Base-by-base conservation (phyloP, 2,329 filamentous ascomycete species). In the Teratosphaeria viscida region DNA sequence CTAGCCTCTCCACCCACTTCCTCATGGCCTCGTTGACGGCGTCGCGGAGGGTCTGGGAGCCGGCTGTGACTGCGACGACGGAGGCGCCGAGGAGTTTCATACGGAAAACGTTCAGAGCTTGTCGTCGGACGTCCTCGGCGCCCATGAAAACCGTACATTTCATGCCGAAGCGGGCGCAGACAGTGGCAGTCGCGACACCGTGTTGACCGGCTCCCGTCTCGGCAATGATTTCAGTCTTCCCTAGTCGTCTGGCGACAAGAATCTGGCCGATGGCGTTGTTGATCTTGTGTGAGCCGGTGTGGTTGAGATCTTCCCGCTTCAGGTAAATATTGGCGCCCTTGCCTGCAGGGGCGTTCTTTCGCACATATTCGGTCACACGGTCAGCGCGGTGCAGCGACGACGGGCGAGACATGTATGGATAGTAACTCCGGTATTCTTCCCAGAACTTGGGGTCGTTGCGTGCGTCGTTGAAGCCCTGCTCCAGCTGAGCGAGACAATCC, bases 81-180 rank as follows among this genome's bases (percentile, higher is more conserved):
- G 88, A 88, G 56, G 94, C 94, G 61, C 94, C 94, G 5, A 99
- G 86, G 11, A 99, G 83, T 75, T 95, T 94, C 84, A 99, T 99
- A 53, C 94, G 88, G 84, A 99, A 99, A 47, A 99, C 94, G 75
- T 99, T 99, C 60, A 99, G 82, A 1, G 94, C 92, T 75, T 99
- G 94, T 67, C 94, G 86, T 60, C 94, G 88, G 57, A 97, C 94
- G 71, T 99, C 94, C 77, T 99, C 94, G 54, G 92, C 91, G 68
- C 94, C 94, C 94, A 99, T 99, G 77, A 92, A 99, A 59, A 99
- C 89, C 34, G 91, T 95, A 73, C 94, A 99, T 74, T 92, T 88
- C 92, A 99, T 92, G 71, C 90, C 91, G 70, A 99, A 97, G 77
- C 96, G 96, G 71, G 94, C 94, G 70, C 94, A 97, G 27, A 97